Evolutionary conservation across 2,329 filamentous ascomycete genomes (phyloP), one percentile per base, ranked within the genome.

Genomic region (Venturia pyrina): DNA sequence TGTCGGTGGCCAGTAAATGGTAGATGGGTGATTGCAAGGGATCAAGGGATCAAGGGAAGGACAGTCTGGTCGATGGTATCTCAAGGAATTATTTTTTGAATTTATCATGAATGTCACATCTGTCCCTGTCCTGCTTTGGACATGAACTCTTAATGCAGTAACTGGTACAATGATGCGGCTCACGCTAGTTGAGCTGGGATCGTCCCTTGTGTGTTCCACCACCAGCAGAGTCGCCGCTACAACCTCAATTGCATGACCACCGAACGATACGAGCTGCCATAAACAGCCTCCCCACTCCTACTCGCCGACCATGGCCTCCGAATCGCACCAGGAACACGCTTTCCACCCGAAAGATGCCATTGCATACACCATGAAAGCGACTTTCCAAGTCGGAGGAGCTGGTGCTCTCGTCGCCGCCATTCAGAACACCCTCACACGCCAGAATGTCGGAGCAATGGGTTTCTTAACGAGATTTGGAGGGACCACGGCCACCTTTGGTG

Each of bases 351-450:
- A 34, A 40, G 66, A 67, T 63, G 66, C 65, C 53, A 67, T 67
- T 5, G 46, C 28, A 41, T 44, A 34, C 43, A 65, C 66, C 21
- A 44, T 60, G 19, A 37, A 65, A 21, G 24, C 65, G 17, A 50
- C 46, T 11, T 21, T 64, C n/a, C 19, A 40, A 21, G 62, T 50
- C 15, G 56, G 64, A 41, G 65, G 53, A 34, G 64, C 63, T n/a
- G 66, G 65, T n/a, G 61, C 46, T 43, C 40, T 66, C 43, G 5
- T 68, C 59, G 62, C 64, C 40, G 67, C 89, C 65, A 83, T 96
- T 70, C 90, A 93, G 81, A 98, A 96, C 81, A 91, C 92, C 67
- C 84, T 97, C 71, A 83, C 88, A 65, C 92, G 87, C 81, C 83
- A 86, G 75, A 96, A 96, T 77, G 82, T 95, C 70, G 91, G 92